These are phyloP conservation scores for Aquilaria yunnanensis DNA, from an alignment of 345 rosid species.

Conservation along the genomic window DNA sequence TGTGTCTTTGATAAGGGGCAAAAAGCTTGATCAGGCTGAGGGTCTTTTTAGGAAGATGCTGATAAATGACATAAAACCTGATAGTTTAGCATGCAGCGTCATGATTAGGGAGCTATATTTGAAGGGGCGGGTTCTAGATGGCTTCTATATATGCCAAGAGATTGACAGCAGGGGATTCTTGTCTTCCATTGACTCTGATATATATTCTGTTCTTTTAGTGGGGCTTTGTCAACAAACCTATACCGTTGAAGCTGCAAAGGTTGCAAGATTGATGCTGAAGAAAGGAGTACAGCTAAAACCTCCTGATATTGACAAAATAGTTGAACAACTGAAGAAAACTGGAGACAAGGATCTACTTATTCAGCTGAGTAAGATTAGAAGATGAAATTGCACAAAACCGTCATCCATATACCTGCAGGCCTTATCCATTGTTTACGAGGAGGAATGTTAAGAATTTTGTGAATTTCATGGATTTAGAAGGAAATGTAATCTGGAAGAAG, in stretches of 20 bases:
- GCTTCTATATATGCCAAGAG: slow-evolving; percentile 40
- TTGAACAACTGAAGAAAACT: slow-evolving; percentile 31
- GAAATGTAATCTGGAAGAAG: no score
- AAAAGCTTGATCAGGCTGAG: slow-evolving; percentile 53
- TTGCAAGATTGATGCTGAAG: slow-evolving; percentile 45
- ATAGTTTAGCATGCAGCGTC: slow-evolving; percentile 59
- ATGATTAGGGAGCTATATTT: slow-evolving; percentile 58
- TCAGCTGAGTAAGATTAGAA: slow-evolving; percentile 21
- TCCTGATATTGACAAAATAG: slow-evolving; percentile 31
- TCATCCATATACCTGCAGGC: no score
- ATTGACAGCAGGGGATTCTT: slow-evolving; percentile 41
- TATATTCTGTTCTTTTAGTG: slow-evolving; percentile 42
- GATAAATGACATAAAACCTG: slow-evolving; percentile 48
- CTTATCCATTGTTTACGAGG: no score
- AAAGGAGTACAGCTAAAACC: slow-evolving; percentile 35
- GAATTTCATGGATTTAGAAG: no score
- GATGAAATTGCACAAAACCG: slow-evolving; percentile 1
- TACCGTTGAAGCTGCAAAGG: slow-evolving; percentile 54
- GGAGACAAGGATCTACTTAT: slow-evolving; percentile 37
- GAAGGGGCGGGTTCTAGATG: slow-evolving; percentile 44
- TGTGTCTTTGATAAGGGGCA: slow-evolving; percentile 39
- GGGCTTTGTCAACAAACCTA: slow-evolving; percentile 42
- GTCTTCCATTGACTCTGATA: slow-evolving; percentile 55
- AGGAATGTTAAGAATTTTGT: no score
- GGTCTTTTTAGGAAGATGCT: slow-evolving; percentile 43